A percentile compares a stretch with the other conserved stretches of the same genome.
Evolutionary conservation across 1,284 basidiomycete genomes (phyloP).

Genomic region (Agaricales sp.): DNA sequence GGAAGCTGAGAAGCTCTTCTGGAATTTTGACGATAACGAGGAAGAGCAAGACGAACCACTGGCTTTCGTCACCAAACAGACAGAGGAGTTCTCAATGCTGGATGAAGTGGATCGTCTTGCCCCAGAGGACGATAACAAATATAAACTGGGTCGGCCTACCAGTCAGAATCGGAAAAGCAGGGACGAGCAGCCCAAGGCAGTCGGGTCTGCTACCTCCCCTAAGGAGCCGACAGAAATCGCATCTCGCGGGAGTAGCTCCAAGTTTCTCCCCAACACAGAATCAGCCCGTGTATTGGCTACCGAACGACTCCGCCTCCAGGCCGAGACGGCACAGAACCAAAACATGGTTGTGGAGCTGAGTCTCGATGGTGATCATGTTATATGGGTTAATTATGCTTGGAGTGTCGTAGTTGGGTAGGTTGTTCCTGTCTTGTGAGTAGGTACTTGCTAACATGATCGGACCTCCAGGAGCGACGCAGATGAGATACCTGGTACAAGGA

Average conservation of each 20-base stretch:
- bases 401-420: conserved; percentile 86
- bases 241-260: conserved; percentile 25
- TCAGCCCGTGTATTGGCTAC: conserved; percentile 72
- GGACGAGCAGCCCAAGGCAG: conserved; percentile 45
- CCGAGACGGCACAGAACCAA: conserved; percentile 88
- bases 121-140: conserved; percentile 49
- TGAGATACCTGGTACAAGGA: conserved; percentile 68
- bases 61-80: conserved; percentile 82
- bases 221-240: conserved; percentile 21
- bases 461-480: conserved; percentile 73
- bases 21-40: conserved; percentile 96
- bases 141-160: conserved; percentile 36
- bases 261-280: conserved; percentile 45
- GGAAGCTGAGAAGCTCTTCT: conserved; percentile 99
- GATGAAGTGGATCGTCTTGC: conserved; percentile 29
- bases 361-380: conserved; percentile 84
- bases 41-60: conserved; percentile 84
- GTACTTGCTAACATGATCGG: conserved; percentile 9
- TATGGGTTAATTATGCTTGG: conserved; percentile 96
- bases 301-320: conserved; percentile 76
- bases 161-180: conserved; percentile 44
- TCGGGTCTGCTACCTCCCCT: conserved; percentile 23
- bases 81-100: conserved; percentile 42
- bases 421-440: conserved; percentile 8
- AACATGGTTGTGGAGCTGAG: conserved; percentile 95